Conservation (phyloP, 2,329 filamentous ascomycete genomes). For the Talaromyces rugulosus region DNA sequence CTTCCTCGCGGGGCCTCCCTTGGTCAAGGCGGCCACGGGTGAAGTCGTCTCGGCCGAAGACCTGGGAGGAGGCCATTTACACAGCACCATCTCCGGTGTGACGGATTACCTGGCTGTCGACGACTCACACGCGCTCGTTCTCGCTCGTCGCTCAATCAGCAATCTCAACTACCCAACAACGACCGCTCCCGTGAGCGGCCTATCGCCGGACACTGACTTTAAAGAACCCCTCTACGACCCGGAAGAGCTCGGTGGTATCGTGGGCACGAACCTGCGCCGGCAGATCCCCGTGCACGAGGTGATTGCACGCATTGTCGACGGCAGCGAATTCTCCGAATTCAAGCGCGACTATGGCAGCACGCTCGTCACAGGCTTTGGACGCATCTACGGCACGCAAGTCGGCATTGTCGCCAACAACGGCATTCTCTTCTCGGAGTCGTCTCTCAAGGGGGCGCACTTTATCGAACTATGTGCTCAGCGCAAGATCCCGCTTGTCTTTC, state of each 20-base stretch:
- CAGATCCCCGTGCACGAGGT: slow-evolving; percentile 84
- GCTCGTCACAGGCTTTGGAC: slow-evolving; percentile 85
- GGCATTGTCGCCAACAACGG: slow-evolving; percentile 96
- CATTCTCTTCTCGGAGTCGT: slow-evolving; percentile 84
- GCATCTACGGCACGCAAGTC: slow-evolving; percentile 83
- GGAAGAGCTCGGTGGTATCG: slow-evolving; percentile 79
- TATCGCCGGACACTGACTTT: slow-evolving; percentile 38
- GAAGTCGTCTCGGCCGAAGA: slow-evolving; percentile 89
- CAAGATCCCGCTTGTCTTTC: slow-evolving; percentile 81
- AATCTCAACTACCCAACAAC: slow-evolving; percentile 83
- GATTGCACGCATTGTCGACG: slow-evolving; percentile 89
- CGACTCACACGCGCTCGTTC: slow-evolving; percentile 83
- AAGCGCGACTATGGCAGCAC: slow-evolving; percentile 87
- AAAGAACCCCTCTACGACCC: slow-evolving; percentile 76
- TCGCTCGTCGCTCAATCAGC: slow-evolving; percentile 75
- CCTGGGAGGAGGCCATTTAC: slow-evolving; percentile 82
- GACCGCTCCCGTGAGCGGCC: slow-evolving; percentile 24
- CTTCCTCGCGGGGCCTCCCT: slow-evolving; percentile 87
- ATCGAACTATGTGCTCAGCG: slow-evolving; percentile 91
- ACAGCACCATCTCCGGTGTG: slow-evolving; percentile 86
- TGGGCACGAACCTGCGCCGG: slow-evolving; percentile 81
- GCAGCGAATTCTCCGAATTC: slow-evolving; percentile 86
- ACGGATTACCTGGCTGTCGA: slow-evolving; percentile 94
- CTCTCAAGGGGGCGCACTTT: slow-evolving; percentile 93
- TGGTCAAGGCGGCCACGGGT: slow-evolving; percentile 94